Percentiles rank a stretch among this genome's conserved stretches.
Evolutionary conservation across 257 asterid species (phyloP).

Genomic region (Solanum virginianum): DNA sequence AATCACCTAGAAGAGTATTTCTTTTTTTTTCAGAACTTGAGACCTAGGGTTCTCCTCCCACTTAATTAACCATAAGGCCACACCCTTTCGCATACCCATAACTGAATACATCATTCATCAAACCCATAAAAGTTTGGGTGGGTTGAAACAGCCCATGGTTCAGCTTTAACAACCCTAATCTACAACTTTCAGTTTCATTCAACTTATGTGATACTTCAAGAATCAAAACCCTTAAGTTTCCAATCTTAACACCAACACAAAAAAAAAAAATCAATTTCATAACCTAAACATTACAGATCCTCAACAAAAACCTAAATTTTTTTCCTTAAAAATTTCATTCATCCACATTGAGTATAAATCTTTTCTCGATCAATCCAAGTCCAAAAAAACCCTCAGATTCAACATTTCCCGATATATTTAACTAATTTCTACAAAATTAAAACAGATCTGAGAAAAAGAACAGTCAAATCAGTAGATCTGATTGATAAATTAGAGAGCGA

Average conservation of each 20-base stretch:
- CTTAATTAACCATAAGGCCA: neutral
- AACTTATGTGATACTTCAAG: neutral
- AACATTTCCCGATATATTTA: neutral
- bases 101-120: neutral
- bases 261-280: neutral
- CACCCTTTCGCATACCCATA: neutral
- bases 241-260: neutral
- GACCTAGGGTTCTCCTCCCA: neutral
- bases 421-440: neutral
- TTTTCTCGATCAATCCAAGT: neutral
- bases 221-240: neutral
- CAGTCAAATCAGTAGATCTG: neutral
- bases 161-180: neutral
- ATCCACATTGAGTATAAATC: neutral
- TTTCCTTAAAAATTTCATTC: neutral
- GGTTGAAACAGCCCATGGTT: neutral
- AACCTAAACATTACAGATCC: neutral
- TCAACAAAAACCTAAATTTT: neutral
- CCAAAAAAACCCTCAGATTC: neutral
- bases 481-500: neutral
- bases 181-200: neutral
- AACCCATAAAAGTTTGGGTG: neutral
- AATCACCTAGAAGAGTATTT: neutral
- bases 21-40: neutral
- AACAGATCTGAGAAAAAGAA: neutral